These are phyloP conservation scores for Glebionis coronaria DNA, from an alignment of 129 eudicot genomes.

Conservation along the genomic window DNA sequence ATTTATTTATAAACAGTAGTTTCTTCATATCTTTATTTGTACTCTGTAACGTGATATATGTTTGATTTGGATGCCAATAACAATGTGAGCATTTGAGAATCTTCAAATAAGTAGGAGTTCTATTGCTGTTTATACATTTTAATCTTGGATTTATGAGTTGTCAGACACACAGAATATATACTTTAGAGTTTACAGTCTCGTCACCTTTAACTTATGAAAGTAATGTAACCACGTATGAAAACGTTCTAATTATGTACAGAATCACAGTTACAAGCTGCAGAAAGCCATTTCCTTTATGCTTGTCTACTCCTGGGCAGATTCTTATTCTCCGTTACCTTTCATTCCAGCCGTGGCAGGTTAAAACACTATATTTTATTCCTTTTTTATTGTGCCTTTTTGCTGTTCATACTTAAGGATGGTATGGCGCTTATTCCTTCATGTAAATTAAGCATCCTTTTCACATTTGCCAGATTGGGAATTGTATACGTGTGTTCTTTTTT, in stretches of 20 bases:
- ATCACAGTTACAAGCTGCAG: slow-evolving; percentile 15
- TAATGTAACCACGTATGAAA: background rate
- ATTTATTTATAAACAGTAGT: slow-evolving; percentile 10
- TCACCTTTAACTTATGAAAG: slow-evolving; percentile 13
- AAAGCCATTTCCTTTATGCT: slow-evolving; percentile 28
- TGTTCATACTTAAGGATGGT: slow-evolving; percentile 7
- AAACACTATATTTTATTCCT: slow-evolving; percentile 18
- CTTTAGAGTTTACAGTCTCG: slow-evolving; percentile 12
- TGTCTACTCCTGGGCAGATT: slow-evolving; percentile 27
- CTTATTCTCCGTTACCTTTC: slow-evolving; percentile 32
- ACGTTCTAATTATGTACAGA: slow-evolving; percentile 15
- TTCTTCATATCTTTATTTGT: background rate
- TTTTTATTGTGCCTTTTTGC: slow-evolving; percentile 7
- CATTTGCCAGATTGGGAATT: background rate
- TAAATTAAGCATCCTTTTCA: slow-evolving; percentile 5
- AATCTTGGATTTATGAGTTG: slow-evolving; percentile 13
- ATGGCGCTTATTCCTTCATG: slow-evolving; percentile 4
- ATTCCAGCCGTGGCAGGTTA: slow-evolving; percentile 9
- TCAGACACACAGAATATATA: slow-evolving; percentile 18
- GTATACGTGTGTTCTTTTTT: background rate
- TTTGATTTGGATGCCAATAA: slow-evolving; percentile 5
- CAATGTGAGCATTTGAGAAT: slow-evolving; percentile 15
- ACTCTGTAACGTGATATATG: background rate
- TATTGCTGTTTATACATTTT: slow-evolving; percentile 4
- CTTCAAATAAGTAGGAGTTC: slow-evolving; percentile 20